phyloP scores from a whole-genome alignment of 1,284 basidiomycete species.

The Caloboletus firmus region DNA sequence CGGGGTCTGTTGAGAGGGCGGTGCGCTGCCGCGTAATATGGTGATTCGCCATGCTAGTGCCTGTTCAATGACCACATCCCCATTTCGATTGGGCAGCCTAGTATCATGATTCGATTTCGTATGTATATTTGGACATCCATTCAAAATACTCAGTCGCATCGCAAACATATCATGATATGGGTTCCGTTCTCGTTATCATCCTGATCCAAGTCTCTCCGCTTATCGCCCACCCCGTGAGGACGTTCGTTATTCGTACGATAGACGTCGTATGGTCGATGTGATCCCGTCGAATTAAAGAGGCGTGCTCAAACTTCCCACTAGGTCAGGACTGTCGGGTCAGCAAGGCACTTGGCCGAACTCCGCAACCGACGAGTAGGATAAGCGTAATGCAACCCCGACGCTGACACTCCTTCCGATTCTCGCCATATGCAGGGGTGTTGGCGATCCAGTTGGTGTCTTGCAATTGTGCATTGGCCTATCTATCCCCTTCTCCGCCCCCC shows the following conservation, averaged over 20 bases:
- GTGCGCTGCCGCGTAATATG: not conserved
- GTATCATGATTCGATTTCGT: not conserved
- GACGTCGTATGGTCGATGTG: not conserved
- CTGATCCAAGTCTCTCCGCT: not conserved
- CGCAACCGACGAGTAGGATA: not conserved
- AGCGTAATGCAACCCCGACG: not conserved
- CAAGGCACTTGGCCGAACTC: not conserved
- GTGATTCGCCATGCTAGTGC: slow-evolving; percentile 9
- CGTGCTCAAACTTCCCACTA: too few relatives aligned
- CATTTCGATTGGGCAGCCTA: slow-evolving; percentile 3
- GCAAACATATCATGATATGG: not conserved
- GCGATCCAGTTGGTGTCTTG: not conserved
- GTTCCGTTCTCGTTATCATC: not conserved
- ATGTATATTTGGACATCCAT: slow-evolving; percentile 8
- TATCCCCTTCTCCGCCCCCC: not conserved
- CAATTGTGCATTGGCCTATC: not conserved
- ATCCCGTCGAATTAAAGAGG: not conserved
- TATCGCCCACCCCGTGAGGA: too few relatives aligned
- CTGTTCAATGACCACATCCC: slow-evolving; percentile 7
- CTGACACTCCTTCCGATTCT: not conserved
- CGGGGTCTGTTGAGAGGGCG: slow-evolving; percentile 21
- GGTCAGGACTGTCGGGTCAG: not conserved
- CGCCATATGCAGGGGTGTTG: not conserved
- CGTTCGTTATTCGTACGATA: slow-evolving; percentile 2
- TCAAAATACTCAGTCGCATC: not conserved